Percentiles rank a stretch among this genome's conserved stretches.
Evolutionary conservation across 306 rosid species (phyloP).

Genomic region (Purshia tridentata): DNA sequence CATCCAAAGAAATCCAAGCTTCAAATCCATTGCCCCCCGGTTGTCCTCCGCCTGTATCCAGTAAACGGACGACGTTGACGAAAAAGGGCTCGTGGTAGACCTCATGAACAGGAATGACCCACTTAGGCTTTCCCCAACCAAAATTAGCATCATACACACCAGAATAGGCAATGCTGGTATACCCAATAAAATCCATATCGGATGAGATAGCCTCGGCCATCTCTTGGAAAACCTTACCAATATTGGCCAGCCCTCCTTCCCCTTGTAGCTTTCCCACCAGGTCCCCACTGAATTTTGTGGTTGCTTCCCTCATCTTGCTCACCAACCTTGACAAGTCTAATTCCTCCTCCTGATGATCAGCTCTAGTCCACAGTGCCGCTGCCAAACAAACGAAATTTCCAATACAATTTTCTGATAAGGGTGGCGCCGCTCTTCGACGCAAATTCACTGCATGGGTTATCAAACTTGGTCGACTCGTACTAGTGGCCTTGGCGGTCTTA

Average conservation of each 20-base stretch:
- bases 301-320: conserved; percentile 9
- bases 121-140: conserved; percentile 24
- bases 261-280: background rate
- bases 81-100: background rate
- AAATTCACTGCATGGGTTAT: conserved; percentile 11
- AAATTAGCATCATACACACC: conserved; percentile 15
- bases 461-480: background rate
- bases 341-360: background rate
- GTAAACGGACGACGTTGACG: background rate
- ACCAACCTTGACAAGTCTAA: background rate
- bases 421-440: conserved; percentile 10
- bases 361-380: background rate
- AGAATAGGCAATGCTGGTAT: conserved; percentile 13
- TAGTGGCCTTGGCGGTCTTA: too few species aligned
- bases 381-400: conserved; percentile 12
- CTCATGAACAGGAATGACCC: background rate
- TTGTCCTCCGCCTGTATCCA: conserved; percentile 13
- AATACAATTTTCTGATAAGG: background rate
- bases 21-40: conserved; percentile 8
- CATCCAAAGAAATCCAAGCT: conserved; percentile 13
- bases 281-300: background rate
- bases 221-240: background rate
- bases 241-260: background rate
- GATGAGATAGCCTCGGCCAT: background rate
- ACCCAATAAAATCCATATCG: conserved; percentile 9